Conservation (phyloP, 768 basidiomycete genomes). For the Hygrocybe coccinea region DNA sequence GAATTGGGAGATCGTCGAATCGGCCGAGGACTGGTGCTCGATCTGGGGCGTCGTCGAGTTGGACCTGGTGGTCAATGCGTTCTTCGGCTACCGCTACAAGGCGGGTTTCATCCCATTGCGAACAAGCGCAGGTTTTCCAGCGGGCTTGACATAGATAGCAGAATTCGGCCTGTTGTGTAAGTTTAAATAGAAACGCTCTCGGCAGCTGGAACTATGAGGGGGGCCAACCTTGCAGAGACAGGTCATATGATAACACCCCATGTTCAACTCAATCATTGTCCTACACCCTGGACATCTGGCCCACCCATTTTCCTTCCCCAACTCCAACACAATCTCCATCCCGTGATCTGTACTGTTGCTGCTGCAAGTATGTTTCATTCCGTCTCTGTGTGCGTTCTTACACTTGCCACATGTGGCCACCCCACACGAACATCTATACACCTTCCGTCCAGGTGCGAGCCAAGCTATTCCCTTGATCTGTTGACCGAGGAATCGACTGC, state of each 20-base stretch:
- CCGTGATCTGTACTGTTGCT: neutral
- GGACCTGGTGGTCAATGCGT: neutral
- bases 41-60: neutral
- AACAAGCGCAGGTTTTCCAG: constrained; percentile 9
- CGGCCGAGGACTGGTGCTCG: neutral
- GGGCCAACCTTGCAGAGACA: constrained; percentile 5
- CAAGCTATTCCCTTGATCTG: constrained; percentile 18
- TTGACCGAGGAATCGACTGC: constrained; percentile 51
- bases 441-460: constrained; percentile 29
- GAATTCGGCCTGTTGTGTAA: constrained; percentile 2
- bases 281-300: constrained; percentile 60
- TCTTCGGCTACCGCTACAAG: constrained; percentile 7
- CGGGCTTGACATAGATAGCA: constrained; percentile 9
- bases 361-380: neutral
- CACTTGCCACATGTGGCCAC: constrained; percentile 33
- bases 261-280: constrained; percentile 48
- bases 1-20: neutral
- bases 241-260: constrained; percentile 7
- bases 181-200: neutral
- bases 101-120: constrained; percentile 9
- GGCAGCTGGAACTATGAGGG: neutral
- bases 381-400: constrained; percentile 28
- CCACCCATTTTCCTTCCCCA: constrained; percentile 47
- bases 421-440: constrained; percentile 43
- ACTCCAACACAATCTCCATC: constrained; percentile 33